Evolutionary conservation across 1,139 yeast genomes (phyloP).

Genomic region (Ashbya aceris): DNA sequence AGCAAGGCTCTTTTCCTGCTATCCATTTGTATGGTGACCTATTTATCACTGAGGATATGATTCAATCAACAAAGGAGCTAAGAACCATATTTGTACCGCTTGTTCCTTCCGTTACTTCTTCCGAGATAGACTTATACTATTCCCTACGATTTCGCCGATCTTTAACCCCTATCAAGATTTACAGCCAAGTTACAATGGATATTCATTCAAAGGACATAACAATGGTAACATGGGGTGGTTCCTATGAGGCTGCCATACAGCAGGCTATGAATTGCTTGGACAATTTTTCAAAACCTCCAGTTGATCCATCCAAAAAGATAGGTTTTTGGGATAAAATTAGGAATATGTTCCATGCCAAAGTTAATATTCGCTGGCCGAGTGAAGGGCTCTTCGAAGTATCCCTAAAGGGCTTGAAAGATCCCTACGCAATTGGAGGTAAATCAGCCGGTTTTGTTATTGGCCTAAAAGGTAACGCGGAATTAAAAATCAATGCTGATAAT

Average conservation of each 20-base stretch:
- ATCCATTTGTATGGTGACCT: constrained; percentile 40
- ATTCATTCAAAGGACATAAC: constrained; percentile 53
- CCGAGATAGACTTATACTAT: constrained; percentile 39
- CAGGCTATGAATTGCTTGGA: constrained; percentile 75
- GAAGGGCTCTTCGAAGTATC: constrained; percentile 50
- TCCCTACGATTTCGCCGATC: constrained; percentile 66
- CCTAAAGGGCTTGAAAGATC: constrained; percentile 60
- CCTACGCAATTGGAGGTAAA: constrained; percentile 59
- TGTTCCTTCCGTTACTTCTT: constrained; percentile 35
- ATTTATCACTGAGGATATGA: constrained; percentile 47
- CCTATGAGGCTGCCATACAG: constrained; percentile 76
- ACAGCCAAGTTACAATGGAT: constrained; percentile 48
- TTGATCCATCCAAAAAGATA: constrained; percentile 74
- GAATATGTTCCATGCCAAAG: constrained; percentile 47
- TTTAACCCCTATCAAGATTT: constrained; percentile 65
- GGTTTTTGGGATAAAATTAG: constrained; percentile 79
- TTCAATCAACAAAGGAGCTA: constrained; percentile 38
- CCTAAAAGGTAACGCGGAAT: constrained; percentile 59
- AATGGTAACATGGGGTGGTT: constrained; percentile 77
- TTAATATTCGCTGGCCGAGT: constrained; percentile 40
- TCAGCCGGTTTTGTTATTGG: constrained; percentile 75
- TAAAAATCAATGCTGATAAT: constrained; percentile 53
- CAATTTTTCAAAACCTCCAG: constrained; percentile 70
- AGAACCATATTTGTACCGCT: constrained; percentile 58
- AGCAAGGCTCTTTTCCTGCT: constrained; percentile 26